Percentiles rank a stretch among this genome's conserved stretches.
phyloP scores from a whole-genome alignment of 306 rosid genomes.

The Lathyrus aphaca region DNA sequence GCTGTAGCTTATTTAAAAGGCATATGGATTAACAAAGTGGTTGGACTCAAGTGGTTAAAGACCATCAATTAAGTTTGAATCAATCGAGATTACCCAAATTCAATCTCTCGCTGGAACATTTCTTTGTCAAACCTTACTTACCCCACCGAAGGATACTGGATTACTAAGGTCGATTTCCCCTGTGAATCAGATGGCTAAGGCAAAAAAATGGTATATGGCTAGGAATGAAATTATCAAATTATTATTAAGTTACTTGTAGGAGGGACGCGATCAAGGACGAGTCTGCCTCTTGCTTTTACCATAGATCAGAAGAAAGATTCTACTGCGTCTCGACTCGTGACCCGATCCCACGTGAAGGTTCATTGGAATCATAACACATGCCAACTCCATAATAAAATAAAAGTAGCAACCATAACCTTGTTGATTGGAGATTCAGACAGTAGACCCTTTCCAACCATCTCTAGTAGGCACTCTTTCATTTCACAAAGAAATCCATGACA shows the following conservation, averaged over 20 bases:
- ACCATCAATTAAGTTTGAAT: not conserved
- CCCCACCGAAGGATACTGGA: not conserved
- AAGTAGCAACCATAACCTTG: not conserved
- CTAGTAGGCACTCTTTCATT: no score
- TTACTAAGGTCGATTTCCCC: not conserved
- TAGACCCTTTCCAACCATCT: no score
- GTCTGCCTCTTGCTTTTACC: constrained; percentile 2
- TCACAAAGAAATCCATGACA: constrained; percentile 27
- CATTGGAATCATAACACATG: not conserved
- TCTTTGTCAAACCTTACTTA: not conserved
- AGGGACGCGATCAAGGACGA: not conserved
- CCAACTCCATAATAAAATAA: not conserved
- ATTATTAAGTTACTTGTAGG: not conserved
- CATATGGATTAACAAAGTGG: not conserved
- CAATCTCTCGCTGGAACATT: not conserved
- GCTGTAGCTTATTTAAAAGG: not conserved
- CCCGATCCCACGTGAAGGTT: not conserved
- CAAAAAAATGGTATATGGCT: not conserved
- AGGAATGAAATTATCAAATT: not conserved
- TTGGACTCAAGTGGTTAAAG: not conserved
- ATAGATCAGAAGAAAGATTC: not conserved
- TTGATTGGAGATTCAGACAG: not conserved
- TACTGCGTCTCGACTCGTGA: not conserved
- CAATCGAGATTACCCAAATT: not conserved
- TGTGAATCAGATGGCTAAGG: not conserved